Evolutionary conservation across 1,284 basidiomycete species (phyloP), one percentile per base, ranked within the genome.

Genomic region (Taiwanofungus camphoratus): DNA sequence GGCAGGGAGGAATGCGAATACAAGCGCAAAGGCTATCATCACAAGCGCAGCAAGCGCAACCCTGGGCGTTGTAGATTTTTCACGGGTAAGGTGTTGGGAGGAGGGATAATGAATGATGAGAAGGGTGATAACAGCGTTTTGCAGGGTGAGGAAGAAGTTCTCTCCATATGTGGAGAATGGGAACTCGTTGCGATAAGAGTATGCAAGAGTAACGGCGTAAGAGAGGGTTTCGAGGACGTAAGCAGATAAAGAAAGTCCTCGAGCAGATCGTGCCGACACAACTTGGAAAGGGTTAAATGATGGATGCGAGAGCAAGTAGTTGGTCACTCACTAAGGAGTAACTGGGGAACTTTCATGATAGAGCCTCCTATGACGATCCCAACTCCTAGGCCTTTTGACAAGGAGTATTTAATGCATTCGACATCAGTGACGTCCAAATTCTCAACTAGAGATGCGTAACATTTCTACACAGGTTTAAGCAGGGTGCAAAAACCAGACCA

Each of bases 111-210:
- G 68, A 33, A 89, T 71, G 60, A 94, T 92, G 57, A 92, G 80
- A 52, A 89, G 69, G 22, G 86, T 89, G 61, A 93, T 88, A 64
- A 86, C 52, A 52, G 83, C 71, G 66, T 93, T 92, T 62, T 93
- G 90, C 35, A 90, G 56, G 19, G 87, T 83, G 42, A 95, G 75
- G 74, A 93, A 93, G 49, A 90, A 62, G 69, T 92, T 94, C 64
- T 95, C 92, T 58, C 94, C 94, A 52, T 96, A 98, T 1, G 94
- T 96, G 27, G 88, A 92, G 71, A 96, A 94, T 1, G 94, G 92
- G 62, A 94, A 93, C 18, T 71, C 64, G 59, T 87, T 85, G 30
- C 91, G 74, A 50, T 80, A 81, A 3, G 91, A 86, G 66, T 97
- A 98, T n/a, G 78, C 77, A 30, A 91, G 74, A 0, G 82, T 90